Evolutionary conservation across 192 early-diverging fungal species (phyloP), one percentile per base, ranked within the genome.

Genomic region (Backusella psychrophila): DNA sequence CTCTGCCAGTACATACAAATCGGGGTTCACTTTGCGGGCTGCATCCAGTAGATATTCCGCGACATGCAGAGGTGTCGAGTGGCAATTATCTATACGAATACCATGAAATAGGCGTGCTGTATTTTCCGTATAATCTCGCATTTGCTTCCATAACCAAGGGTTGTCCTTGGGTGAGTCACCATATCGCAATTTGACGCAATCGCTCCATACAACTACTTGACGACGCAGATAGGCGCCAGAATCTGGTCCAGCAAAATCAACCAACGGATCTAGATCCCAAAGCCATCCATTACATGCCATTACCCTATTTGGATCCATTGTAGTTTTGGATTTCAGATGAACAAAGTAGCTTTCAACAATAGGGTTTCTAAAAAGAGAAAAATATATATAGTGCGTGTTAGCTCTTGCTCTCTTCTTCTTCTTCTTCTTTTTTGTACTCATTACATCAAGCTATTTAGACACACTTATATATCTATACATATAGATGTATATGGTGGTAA

Each of bases 21-120:
- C 89, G 8, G 96, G 96, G 8, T 92, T 89, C 19, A 94, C 87
- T 23, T 78, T 76, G 31, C 98, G 91, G 4, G 95, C 98, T 49
- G 89, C 88, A 78, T 98, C 96, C 36, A 99, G 84, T 6, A 99
- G 83, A 73, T 98, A 95, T 69, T 96, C 86, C 0, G 96, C 97
- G 2, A 99, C 89, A 78, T 97, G 93, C n/a, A 99, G 88, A 1
- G 98, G 98, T 1, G 98, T 99, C 21, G 96, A 98, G 78, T 99
- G 98, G 78, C 98, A 99, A 80, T 99, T 99, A 85, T 99, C 98
- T 69, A 99, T 98, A 26, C 98, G 92, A 84, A 99, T 94, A 12
- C 97, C 98, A 49, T 98, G 90, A 85, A 99, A 99, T 1, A 93
- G 81, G 0, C 86, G 81, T 1, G 98, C 97, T 87, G 96, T 94